Evolutionary conservation across 2,329 filamentous ascomycete species (phyloP).

Genomic region (Fusarium decemcellulare): DNA sequence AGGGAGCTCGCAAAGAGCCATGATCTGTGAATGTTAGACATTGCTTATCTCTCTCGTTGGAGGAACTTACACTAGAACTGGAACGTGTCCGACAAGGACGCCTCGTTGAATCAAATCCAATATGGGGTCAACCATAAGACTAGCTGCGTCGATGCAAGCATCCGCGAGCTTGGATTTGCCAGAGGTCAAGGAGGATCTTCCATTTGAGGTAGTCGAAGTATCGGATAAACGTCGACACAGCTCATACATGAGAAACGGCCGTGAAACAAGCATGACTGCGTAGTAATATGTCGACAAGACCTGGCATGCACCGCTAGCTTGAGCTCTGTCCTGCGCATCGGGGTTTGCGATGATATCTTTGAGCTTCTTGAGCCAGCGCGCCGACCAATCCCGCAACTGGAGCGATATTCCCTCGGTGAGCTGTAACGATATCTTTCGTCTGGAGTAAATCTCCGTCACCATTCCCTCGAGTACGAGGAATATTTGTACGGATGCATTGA

Average conservation of each 20-base stretch:
- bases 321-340: constrained; percentile 41
- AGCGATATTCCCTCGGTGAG: constrained; percentile 68
- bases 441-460: constrained; percentile 66
- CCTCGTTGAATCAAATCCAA: constrained; percentile 60
- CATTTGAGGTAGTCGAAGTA: constrained; percentile 29
- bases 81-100: constrained; percentile 60
- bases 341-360: constrained; percentile 53
- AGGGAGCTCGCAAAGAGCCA: constrained; percentile 69
- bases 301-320: constrained; percentile 64
- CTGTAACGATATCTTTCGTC: constrained; percentile 66
- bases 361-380: constrained; percentile 62
- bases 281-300: constrained; percentile 69
- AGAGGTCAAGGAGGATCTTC: constrained; percentile 48
- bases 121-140: constrained; percentile 66
- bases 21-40: constrained; percentile 53
- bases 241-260: constrained; percentile 71
- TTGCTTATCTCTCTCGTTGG: too few species aligned
- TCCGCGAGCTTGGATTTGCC: constrained; percentile 67
- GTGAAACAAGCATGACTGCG: constrained; percentile 69
- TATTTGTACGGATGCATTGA: constrained; percentile 68
- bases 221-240: constrained; percentile 62
- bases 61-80: constrained; percentile 63
- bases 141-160: constrained; percentile 69
- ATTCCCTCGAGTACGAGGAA: constrained; percentile 65
- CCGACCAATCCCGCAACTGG: constrained; percentile 66